phyloP scores from a whole-genome alignment of 169 alveolate genomes.

The Plasmodium fragile region DNA sequence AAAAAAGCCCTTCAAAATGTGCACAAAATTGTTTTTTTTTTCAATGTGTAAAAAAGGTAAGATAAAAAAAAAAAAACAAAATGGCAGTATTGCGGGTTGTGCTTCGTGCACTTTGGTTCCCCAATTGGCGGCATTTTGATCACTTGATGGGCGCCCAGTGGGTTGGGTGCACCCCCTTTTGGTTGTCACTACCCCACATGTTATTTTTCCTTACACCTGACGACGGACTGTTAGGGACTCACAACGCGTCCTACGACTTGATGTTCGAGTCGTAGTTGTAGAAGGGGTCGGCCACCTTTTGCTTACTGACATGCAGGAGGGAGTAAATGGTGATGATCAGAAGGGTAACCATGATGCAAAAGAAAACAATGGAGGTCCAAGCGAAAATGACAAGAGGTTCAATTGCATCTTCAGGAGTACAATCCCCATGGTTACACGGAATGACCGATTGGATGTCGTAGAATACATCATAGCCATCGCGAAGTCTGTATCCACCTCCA shows the following conservation, averaged over 20 bases:
- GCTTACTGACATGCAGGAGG: not conserved
- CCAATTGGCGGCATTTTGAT: not conserved
- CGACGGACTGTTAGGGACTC: not conserved
- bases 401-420: conserved; percentile 25
- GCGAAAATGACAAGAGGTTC: conserved; percentile 56
- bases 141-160: not conserved
- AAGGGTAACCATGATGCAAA: conserved; percentile 34
- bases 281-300: conserved; percentile 25
- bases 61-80: not conserved
- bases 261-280: conserved; percentile 35
- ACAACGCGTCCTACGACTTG: not conserved
- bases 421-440: conserved; percentile 65
- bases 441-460: conserved; percentile 20
- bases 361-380: conserved; percentile 45
- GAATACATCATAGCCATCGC: conserved; percentile 12
- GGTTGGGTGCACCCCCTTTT: not conserved
- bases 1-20: not conserved
- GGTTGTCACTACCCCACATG: not conserved
- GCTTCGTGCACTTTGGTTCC: not conserved
- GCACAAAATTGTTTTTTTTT: not conserved
- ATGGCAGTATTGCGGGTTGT: not conserved
- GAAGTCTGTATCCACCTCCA: conserved; percentile 36
- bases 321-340: conserved; percentile 24
- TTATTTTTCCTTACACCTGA: not conserved
- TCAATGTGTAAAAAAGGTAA: not conserved